Evolutionary conservation across 148 eudicot genomes (phyloP).

Genomic region (Fagopyrum tataricum): DNA sequence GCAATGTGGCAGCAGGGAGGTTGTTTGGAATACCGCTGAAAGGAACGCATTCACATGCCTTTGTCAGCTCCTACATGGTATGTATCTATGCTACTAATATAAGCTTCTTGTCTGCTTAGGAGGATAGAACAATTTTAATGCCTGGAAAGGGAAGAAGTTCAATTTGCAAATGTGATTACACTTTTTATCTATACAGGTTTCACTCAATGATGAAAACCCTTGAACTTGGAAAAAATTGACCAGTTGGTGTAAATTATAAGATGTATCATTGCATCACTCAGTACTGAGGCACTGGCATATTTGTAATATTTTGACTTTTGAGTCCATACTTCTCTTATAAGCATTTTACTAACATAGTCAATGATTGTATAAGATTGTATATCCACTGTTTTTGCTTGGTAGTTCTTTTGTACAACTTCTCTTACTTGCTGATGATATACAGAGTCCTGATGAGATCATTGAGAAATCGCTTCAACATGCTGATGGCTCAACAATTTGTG

Average conservation of each 20-base stretch:
- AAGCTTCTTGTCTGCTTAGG: not conserved
- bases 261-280: no score
- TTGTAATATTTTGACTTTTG: no score
- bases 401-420: not conserved
- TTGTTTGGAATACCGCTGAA: slow-evolving; percentile 92
- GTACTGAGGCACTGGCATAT: no score
- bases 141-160: not conserved
- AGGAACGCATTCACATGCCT: slow-evolving; percentile 99
- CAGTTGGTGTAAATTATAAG: no score
- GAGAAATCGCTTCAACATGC: slow-evolving; percentile 66
- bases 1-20: slow-evolving; percentile 94
- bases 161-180: no score
- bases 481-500: slow-evolving; percentile 70
- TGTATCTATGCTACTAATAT: slow-evolving; percentile 12
- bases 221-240: no score
- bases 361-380: no score
- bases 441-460: slow-evolving; percentile 88
- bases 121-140: no score
- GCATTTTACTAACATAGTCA: not conserved
- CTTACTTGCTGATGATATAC: slow-evolving; percentile 25
- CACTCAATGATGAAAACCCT: no score
- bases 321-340: no score
- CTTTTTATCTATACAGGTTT: no score
- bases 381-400: no score
- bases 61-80: slow-evolving; percentile 94